Base-by-base conservation (phyloP, 768 basidiomycete genomes). In the Mycena chlorophos region DNA sequence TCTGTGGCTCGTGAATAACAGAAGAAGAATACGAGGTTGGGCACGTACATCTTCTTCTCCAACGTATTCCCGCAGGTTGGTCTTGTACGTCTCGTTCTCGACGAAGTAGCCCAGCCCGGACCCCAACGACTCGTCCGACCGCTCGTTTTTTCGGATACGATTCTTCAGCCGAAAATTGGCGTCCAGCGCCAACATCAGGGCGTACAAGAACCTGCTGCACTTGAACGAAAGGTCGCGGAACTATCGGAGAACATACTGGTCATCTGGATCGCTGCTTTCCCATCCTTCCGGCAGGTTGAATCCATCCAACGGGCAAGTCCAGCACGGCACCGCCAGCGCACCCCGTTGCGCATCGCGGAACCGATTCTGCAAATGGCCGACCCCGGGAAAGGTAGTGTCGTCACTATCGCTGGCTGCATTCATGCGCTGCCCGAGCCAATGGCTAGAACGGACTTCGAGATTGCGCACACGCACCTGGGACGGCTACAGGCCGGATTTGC, bases 141-240 rank as follows among this genome's bases (percentile, higher is more conserved):
- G 22, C 3, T 62, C 57, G 12, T 50, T 62, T 2, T 51, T 54
- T 2, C 54, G 42, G 1, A 38, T 23, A 4, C 54, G 40, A 8
- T 57, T 43, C 55, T 63, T 65, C 5, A 66, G 43, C 0, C 57
- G 53, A 34, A 66, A 69, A 37, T 63, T 66, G 3, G 61, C 50
- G 20, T 67, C 63, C 5, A 66, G 40, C 5, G 61, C 59, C 4
- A 58, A 22, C 30, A 55, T 5, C 1, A 52, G 56, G 22, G 47
- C 51, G 22, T 52, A 63, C 6, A 65, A 19, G 19, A 49, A 57
- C 5, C 59, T 60, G n/a, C 12, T 37, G 34, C 12, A 10, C 34
- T 10, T 10, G 10, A 10, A 37, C 10, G 12, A 42, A 42, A 8
- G 40, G 13, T 8, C 22, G 20, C 40, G 40, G 20, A 5, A 16